Base-by-base conservation (phyloP, 2,329 filamentous ascomycete genomes). In the Polytolypa hystricis region DNA sequence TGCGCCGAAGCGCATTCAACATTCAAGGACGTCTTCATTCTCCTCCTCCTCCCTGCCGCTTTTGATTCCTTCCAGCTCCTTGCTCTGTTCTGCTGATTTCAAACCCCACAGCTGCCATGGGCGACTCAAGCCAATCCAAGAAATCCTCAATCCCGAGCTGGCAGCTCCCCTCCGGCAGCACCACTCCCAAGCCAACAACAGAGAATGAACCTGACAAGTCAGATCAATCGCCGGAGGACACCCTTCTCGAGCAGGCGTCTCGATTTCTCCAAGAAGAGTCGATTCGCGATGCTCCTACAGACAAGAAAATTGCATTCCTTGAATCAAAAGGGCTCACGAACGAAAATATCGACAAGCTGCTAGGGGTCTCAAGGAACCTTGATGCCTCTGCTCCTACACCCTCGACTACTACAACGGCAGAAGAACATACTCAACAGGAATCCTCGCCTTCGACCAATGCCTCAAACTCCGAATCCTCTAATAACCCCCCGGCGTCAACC, bases 231-330 rank as follows among this genome's bases (percentile, higher is more conserved):
- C 10, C 36, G 18, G 37, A 32, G 27, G 37, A 44, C n/a, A 38
- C 37, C 8, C 55, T 70, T 9, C 51, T 83, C 23, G 75, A 84
- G 11, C 75, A 85, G 52, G 85, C 86, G 18, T 70, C 72, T 29
- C 73, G 69, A 36, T 95, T 94, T 53, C 70, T 95, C 3, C 67
- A 82, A 34, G 80, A 93, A 42, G 76, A 82, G 5, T 67, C 70
- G 14, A 82, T 94, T 39, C 75, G 72, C 40, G 65, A 79, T 57
- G 76, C 80, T 21, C 68, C 80, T 0, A 68, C 70, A 30, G 79
- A 84, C 38, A 79, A 77, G 58, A 93, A 93, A 63, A 66, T 73
- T 14, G 71, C 73, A 5, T 94, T 94, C 48, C 64, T 95, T 1
- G 71, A 78, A 51, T 74, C 74, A 34, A 95, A 95, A 56, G 84